phyloP scores from a whole-genome alignment of 371 early-diverging fungal genomes.

The Mortierella sp. region DNA sequence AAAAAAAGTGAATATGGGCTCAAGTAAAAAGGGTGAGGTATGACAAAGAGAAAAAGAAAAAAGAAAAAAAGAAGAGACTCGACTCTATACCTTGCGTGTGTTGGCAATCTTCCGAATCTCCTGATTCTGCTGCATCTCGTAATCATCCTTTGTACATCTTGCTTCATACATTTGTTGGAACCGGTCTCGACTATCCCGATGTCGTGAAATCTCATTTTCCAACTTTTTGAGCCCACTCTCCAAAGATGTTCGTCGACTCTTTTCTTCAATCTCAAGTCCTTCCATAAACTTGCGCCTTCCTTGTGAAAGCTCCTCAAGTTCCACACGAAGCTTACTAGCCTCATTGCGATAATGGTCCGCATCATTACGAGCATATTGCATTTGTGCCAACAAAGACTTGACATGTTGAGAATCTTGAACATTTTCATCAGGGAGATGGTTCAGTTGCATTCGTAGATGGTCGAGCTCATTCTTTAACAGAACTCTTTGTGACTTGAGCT shows the following conservation, averaged over 20 bases:
- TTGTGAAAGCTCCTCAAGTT: conserved; percentile 74
- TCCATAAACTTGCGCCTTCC: conserved; percentile 69
- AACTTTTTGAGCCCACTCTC: conserved; percentile 73
- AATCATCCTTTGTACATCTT: conserved; percentile 71
- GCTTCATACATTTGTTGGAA: conserved; percentile 78
- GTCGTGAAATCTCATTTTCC: conserved; percentile 78
- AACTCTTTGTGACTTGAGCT: conserved; percentile 57
- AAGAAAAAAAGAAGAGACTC: neutral
- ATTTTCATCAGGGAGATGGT: conserved; percentile 56
- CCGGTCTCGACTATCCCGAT: conserved; percentile 83
- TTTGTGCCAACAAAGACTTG: conserved; percentile 60
- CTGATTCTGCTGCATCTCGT: conserved; percentile 67
- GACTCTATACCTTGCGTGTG: conserved; percentile 58
- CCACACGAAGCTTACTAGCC: conserved; percentile 58
- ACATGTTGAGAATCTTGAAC: conserved; percentile 59
- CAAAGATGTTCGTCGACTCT: conserved; percentile 65
- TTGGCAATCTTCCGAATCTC: conserved; percentile 76
- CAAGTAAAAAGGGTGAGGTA: neutral
- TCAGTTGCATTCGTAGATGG: conserved; percentile 57
- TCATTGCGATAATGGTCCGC: conserved; percentile 59
- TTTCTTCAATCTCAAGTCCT: conserved; percentile 65
- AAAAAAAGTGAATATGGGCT: neutral
- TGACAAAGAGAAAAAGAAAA: neutral
- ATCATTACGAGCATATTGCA: conserved; percentile 61
- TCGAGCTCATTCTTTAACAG: conserved; percentile 62